A percentile compares a stretch with the other conserved stretches of the same genome.
Conservation (phyloP, 2,329 filamentous ascomycete species). For the Davidsoniella eucalypti region DNA sequence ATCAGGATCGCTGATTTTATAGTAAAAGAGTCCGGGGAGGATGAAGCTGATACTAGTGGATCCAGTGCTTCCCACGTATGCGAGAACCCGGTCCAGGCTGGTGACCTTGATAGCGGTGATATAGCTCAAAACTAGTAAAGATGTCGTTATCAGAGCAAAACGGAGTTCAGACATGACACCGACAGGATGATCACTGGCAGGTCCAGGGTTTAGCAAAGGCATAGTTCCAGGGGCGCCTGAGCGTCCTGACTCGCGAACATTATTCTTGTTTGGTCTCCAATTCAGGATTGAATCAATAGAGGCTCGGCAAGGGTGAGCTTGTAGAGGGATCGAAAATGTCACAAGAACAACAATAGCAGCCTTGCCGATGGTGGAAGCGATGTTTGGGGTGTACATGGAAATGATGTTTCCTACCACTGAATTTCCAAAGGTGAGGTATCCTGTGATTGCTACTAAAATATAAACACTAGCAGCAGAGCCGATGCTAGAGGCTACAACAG, state of each 20-base stretch:
- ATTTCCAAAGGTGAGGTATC: constrained; percentile 90
- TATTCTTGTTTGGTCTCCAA: constrained; percentile 54
- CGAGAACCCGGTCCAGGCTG: constrained; percentile 76
- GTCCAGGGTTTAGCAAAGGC: constrained; percentile 26
- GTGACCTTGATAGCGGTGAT: constrained; percentile 79
- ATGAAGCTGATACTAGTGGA: constrained; percentile 96
- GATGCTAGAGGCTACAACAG: constrained; percentile 69
- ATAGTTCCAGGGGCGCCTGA: constrained; percentile 26
- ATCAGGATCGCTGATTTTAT: constrained; percentile 88
- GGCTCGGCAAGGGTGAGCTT: constrained; percentile 92
- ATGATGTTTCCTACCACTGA: constrained; percentile 85
- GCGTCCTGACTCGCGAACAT: constrained; percentile 19
- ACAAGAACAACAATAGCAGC: constrained; percentile 92
- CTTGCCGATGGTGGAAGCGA: constrained; percentile 80
- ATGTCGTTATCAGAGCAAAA: constrained; percentile 77
- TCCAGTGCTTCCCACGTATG: constrained; percentile 88
- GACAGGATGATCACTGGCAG: constrained; percentile 29
- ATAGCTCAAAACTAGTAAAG: constrained; percentile 72
- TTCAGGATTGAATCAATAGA: constrained; percentile 85
- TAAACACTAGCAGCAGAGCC: constrained; percentile 80
- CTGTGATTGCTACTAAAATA: constrained; percentile 80
- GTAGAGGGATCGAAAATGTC: constrained; percentile 88
- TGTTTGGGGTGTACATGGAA: constrained; percentile 66
- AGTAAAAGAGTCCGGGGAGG: constrained; percentile 89
- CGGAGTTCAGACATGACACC: constrained; percentile 48